Base-by-base conservation (phyloP, 495 filamentous ascomycete species). In the Aspergillus bridgeri region DNA sequence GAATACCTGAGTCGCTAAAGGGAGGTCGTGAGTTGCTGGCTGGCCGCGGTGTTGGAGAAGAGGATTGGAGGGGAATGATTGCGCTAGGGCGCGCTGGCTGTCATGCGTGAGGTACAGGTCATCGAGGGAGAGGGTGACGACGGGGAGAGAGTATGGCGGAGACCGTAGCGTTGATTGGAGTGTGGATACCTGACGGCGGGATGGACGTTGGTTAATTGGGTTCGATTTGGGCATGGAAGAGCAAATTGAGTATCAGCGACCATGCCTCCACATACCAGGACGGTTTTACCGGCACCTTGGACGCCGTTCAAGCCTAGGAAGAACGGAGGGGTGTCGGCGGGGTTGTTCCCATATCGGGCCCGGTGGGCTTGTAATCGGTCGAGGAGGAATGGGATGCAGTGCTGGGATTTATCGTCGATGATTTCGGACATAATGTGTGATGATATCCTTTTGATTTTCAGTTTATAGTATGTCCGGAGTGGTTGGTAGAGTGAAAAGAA, bases 241-340 rank as follows among this genome's bases (percentile, higher is more conserved):
- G 5, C 42, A 21, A 43, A 47, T 48, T 19, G 51, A 19, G 49
- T 8, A 33, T 42, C n/a, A n/a, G n/a, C n/a, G n/a, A n/a, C n/a
- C n/a, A n/a, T n/a, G n/a, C n/a, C n/a, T 6, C 3, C 6, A 38
- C 74, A 65, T 69, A 86, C 92, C 62, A 97, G 79, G 3, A 92
- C 92, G 1, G 92, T 93, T 74, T 98, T 98, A 43, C 93, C 93
- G 47, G 88, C 89, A 48, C 92, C 92, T 70, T 96, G 92, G 17
- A 95, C 76, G 44, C 79, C 84, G 62, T 86, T 86, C 50, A 87
- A 61, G 17, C 83, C 83, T 19, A 87, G 67, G 67, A 86, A 83
- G 66, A 86, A 81, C 27, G 83, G 81, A 48, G 80, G 77, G 56
- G 77, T 68, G 53, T 76, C 70, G 49, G 66, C 62, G 52, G 63